Base-by-base conservation (phyloP, 2,329 filamentous ascomycete genomes). In the Teratosphaeria zuluensis region DNA sequence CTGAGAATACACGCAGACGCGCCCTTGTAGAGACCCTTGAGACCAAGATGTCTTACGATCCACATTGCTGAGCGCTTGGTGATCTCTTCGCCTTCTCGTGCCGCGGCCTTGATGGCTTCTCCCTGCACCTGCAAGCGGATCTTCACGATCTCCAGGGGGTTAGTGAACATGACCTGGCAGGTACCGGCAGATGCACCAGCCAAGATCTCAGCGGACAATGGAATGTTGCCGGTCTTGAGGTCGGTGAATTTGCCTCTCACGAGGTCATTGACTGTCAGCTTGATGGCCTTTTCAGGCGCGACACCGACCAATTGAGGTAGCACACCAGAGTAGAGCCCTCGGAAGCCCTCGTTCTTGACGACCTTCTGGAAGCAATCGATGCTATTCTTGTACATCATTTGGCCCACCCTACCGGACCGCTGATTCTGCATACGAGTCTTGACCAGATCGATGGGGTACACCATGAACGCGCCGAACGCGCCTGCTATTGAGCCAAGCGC, bases 391-490 rank as follows among this genome's bases (percentile, higher is more conserved):
- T 99, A 99, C 62, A 97, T 77, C 62, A 88, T 81, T 74, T 96
- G 87, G 59, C 94, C 94, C 0, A 92, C 90, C 55, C 87, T 84
- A 4, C 84, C 84, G 56, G 84, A 85, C 65, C 94, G 85, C 80
- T 99, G 94, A 78, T 99, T 99, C 76, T 99, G 94, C 86, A 99
- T 89, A 61, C 94, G 86, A 1, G 94, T 99, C 83, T 99, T 99
- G 74, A 99, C 94, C 62, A 99, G 78, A 78, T 99, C 94, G 71
- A 99, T 97, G 28, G 94, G 94, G 74, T 99, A 99, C 57, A 99
- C 94, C 90, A 99, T 96, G 74, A 99, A 97, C 12, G 94, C 94
- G 73, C 94, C 94, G 72, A 99, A 99, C 9, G 94, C 94, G 75
- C 94, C 94, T 7, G 94, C 94, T 66, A 96, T 66, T 72, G 89